Evolutionary conservation across 805 yeast genomes (phyloP).

Genomic region (Cyberlindnera samutprakarnensis): DNA sequence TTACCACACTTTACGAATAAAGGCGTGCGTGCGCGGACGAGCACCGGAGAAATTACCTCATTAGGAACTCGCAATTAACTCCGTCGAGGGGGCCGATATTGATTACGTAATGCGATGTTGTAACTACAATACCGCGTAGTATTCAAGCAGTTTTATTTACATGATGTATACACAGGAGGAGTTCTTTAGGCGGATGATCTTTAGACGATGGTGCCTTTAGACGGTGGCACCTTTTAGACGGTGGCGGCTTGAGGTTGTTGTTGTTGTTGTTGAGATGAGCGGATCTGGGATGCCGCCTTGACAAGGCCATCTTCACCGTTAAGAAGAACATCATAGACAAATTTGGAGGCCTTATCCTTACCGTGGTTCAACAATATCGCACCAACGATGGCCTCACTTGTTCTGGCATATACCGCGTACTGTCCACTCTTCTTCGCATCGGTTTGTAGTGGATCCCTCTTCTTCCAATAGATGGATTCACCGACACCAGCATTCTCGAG

Average conservation of each 20-base stretch:
- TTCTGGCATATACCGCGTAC: constrained; percentile 43
- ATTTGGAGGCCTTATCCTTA: constrained; percentile 46
- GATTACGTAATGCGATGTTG: too few relatives aligned
- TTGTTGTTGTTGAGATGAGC: background rate
- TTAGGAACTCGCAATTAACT: too few relatives aligned
- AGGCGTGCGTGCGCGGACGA: too few relatives aligned
- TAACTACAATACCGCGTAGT: too few relatives aligned
- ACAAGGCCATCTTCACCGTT: constrained; percentile 19
- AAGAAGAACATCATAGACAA: constrained; percentile 44
- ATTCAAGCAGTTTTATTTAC: background rate
- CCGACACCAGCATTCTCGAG: constrained; percentile 42
- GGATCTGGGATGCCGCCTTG: constrained; percentile 6
- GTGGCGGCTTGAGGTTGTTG: too few relatives aligned
- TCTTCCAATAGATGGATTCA: constrained; percentile 59
- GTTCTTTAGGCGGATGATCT: too few relatives aligned
- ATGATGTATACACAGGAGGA: background rate
- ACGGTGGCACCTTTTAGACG: too few relatives aligned
- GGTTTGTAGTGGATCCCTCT: constrained; percentile 39
- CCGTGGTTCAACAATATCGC: constrained; percentile 62
- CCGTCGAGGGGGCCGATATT: too few relatives aligned
- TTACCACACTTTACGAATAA: too few relatives aligned
- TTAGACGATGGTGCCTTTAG: too few relatives aligned
- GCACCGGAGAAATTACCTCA: too few relatives aligned
- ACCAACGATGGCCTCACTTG: constrained; percentile 57
- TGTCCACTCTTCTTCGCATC: constrained; percentile 47